These are phyloP conservation scores for Cyanophora paradoxa DNA, from an alignment of 78 protist genomes.

Conservation along the genomic window DNA sequence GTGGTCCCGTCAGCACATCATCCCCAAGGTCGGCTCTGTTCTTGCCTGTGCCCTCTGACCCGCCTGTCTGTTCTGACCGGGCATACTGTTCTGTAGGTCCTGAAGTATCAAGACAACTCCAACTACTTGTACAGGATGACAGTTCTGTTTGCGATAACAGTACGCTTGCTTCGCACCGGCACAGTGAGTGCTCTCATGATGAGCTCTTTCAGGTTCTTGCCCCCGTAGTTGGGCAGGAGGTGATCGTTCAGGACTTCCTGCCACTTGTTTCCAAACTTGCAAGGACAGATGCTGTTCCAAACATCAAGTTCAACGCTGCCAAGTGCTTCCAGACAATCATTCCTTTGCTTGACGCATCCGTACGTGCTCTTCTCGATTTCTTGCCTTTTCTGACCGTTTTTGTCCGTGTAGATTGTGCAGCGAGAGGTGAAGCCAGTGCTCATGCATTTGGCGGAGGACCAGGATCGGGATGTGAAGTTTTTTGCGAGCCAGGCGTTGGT, in stretches of 20 bases:
- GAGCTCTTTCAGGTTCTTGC: constrained; percentile 23
- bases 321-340: constrained; percentile 59
- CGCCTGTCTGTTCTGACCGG: too few species aligned
- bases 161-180: constrained; percentile 17
- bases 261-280: constrained; percentile 57
- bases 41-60: too few species aligned
- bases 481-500: constrained; percentile 47
- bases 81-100: too few species aligned
- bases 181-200: not conserved
- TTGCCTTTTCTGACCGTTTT: too few species aligned
- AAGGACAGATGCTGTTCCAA: constrained; percentile 79
- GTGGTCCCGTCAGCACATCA: constrained; percentile 71
- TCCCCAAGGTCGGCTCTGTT: too few species aligned
- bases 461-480: constrained; percentile 73
- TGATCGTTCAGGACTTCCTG: constrained; percentile 37
- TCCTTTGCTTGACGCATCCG: constrained; percentile 27
- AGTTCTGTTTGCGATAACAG: constrained; percentile 62
- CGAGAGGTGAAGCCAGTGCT: constrained; percentile 52
- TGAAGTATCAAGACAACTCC: constrained; percentile 43
- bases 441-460: constrained; percentile 41
- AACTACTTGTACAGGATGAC: constrained; percentile 89
- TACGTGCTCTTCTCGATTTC: too few species aligned
- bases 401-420: too few species aligned
- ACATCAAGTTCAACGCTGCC: constrained; percentile 88
- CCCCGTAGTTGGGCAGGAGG: constrained; percentile 55